Conservation (phyloP, 2,329 filamentous ascomycete genomes). For the Cytospora piceae region DNA sequence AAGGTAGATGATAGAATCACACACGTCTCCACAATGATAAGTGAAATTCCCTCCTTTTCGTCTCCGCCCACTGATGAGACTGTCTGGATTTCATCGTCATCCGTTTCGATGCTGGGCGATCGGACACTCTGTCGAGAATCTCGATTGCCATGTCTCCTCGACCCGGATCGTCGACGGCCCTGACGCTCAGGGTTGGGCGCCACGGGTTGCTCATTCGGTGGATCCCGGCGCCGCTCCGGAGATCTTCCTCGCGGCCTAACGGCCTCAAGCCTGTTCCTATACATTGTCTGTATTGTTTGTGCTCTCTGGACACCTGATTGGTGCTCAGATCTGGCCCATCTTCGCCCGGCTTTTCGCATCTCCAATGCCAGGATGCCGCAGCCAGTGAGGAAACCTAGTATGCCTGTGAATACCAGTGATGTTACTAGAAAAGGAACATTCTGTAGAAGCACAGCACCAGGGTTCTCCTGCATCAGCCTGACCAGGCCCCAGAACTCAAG, state of each 20-base stretch:
- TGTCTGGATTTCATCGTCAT: too few species aligned
- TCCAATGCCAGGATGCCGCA: neutral
- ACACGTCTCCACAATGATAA: too few species aligned
- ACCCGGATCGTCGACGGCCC: too few species aligned
- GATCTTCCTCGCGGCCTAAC: neutral
- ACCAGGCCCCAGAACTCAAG: slow-evolving; percentile 2
- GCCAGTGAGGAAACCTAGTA: neutral
- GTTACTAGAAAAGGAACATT: neutral
- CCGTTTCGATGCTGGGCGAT: too few species aligned
- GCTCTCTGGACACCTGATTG: neutral
- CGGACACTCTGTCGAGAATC: too few species aligned
- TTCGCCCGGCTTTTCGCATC: neutral
- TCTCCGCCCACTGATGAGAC: too few species aligned
- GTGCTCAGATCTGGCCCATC: neutral
- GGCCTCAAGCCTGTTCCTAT: neutral
- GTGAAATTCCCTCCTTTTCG: too few species aligned
- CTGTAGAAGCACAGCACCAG: neutral
- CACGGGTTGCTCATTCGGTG: too few species aligned
- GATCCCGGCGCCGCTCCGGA: neutral
- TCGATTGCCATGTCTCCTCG: too few species aligned
- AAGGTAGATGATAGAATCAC: too few species aligned
- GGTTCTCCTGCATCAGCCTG: neutral
- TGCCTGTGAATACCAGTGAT: neutral
- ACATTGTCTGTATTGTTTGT: neutral
- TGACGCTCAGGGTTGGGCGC: too few species aligned